Percentiles rank a stretch among this genome's conserved stretches.
These are phyloP conservation scores for Mariannaea sp. DNA, from an alignment of 2,329 filamentous ascomycete species.

Conservation along the genomic window DNA sequence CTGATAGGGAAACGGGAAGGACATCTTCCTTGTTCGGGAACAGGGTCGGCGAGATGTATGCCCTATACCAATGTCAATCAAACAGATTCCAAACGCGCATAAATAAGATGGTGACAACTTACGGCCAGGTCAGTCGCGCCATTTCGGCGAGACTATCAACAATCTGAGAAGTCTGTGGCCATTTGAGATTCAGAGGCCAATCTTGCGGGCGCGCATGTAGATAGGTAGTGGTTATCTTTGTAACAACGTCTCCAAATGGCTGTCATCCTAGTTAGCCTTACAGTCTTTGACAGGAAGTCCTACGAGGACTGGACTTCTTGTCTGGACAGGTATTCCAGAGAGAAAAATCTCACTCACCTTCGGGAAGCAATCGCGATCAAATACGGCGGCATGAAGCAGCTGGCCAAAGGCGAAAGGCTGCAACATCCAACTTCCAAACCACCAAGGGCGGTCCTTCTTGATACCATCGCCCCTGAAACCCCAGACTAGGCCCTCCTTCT, in stretches of 20 bases:
- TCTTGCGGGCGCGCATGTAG: conserved; percentile 72
- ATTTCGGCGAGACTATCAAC: conserved; percentile 83
- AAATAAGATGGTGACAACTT: conserved; percentile 44
- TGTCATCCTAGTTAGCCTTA: conserved; percentile 24
- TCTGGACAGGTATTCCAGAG: neutral
- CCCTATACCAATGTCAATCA: conserved; percentile 47
- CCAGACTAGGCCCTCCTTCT: conserved; percentile 73
- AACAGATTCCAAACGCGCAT: neutral
- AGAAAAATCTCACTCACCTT: conserved; percentile 52
- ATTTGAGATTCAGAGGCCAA: conserved; percentile 68
- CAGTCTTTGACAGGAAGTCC: neutral
- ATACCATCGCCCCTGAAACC: conserved; percentile 55
- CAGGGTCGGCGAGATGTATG: conserved; percentile 83
- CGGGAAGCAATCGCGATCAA: conserved; percentile 76
- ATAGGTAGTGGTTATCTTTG: conserved; percentile 79
- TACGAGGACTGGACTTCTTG: neutral
- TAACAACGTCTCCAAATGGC: conserved; percentile 55
- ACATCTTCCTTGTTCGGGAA: conserved; percentile 72
- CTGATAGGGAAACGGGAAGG: conserved; percentile 67
- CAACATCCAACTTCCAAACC: conserved; percentile 84
- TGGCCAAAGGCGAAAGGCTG: conserved; percentile 79
- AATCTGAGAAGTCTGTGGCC: conserved; percentile 77
- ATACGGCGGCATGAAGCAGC: conserved; percentile 75
- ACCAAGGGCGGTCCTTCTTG: conserved; percentile 72
- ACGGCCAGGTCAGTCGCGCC: conserved; percentile 83